Evolutionary conservation across 2,329 filamentous ascomycete species (phyloP).

Genomic region (Seiridium cupressi): DNA sequence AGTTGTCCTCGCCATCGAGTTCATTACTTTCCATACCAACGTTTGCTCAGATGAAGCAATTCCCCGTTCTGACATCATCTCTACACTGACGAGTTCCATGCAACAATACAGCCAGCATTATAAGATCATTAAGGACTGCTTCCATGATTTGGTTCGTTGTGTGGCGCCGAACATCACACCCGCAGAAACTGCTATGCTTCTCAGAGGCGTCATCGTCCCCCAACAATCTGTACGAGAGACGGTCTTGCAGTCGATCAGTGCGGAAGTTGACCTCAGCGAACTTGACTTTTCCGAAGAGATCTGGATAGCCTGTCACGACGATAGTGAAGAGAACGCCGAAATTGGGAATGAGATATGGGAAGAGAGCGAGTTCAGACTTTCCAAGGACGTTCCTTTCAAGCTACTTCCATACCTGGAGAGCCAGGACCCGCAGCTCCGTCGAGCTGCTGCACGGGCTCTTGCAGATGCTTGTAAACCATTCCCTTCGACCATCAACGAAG

Average conservation of each 20-base stretch:
- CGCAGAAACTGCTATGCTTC: constrained; percentile 72
- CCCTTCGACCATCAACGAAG: constrained; percentile 55
- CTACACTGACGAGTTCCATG: constrained; percentile 76
- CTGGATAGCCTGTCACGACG: constrained; percentile 91
- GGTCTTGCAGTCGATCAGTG: constrained; percentile 83
- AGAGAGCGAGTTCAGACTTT: constrained; percentile 77
- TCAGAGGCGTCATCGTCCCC: constrained; percentile 75
- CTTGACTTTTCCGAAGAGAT: constrained; percentile 84
- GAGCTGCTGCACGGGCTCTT: constrained; percentile 78
- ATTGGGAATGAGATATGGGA: constrained; percentile 91
- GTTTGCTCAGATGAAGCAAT: constrained; percentile 73
- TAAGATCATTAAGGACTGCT: constrained; percentile 89
- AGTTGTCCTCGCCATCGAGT: constrained; percentile 82
- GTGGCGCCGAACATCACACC: constrained; percentile 77
- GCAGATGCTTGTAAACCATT: constrained; percentile 69
- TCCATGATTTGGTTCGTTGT: constrained; percentile 81
- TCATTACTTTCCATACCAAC: constrained; percentile 84
- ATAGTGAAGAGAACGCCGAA: constrained; percentile 81
- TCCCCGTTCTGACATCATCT: constrained; percentile 72
- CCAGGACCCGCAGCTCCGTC: constrained; percentile 76
- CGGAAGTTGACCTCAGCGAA: constrained; percentile 89
- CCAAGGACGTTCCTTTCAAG: constrained; percentile 60
- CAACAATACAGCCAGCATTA: constrained; percentile 90
- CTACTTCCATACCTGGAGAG: constrained; percentile 79
- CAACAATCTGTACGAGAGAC: constrained; percentile 79